Conservation (phyloP, 2,329 filamentous ascomycete species). For the Dothistroma pini region DNA sequence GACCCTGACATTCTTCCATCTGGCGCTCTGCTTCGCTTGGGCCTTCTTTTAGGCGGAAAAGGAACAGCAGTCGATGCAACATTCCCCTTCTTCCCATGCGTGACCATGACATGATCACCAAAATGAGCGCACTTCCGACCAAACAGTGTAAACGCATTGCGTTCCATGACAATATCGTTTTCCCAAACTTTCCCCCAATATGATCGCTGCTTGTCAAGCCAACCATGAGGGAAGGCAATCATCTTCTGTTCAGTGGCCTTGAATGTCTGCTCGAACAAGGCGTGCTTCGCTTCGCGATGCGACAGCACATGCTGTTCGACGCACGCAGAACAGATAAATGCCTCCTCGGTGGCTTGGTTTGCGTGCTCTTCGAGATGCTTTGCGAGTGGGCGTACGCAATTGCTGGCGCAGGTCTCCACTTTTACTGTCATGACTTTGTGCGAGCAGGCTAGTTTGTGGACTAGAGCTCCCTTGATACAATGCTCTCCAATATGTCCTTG, state of each 20-base stretch:
- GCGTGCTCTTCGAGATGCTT: slow-evolving; percentile 7
- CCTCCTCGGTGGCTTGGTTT: slow-evolving; percentile 8
- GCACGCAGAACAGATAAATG: slow-evolving; percentile 21
- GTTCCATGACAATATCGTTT: slow-evolving; percentile 19
- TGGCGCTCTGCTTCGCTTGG: slow-evolving; percentile 1
- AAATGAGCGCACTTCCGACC: slow-evolving; percentile 15
- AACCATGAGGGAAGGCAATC: slow-evolving; percentile 8
- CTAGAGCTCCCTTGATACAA: slow-evolving; percentile 6
- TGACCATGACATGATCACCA: background rate
- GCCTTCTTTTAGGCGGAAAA: slow-evolving; percentile 6
- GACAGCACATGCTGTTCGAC: slow-evolving; percentile 13
- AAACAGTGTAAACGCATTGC: slow-evolving; percentile 10
- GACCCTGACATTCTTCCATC: background rate
- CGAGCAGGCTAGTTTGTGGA: slow-evolving; percentile 15
- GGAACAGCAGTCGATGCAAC: background rate
- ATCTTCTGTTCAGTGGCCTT: slow-evolving; percentile 9
- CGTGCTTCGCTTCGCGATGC: slow-evolving; percentile 15
- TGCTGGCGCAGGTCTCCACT: slow-evolving; percentile 16
- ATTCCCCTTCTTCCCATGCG: background rate
- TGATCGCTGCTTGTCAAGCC: slow-evolving; percentile 9
- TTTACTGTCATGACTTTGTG: slow-evolving; percentile 21
- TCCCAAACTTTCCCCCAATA: slow-evolving; percentile 15
- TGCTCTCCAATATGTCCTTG: slow-evolving; percentile 2
- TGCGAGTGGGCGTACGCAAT: slow-evolving; percentile 13
- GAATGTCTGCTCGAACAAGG: slow-evolving; percentile 9